phyloP scores from a whole-genome alignment of 2,329 filamentous ascomycete species.

The Clarireedia sp. region DNA sequence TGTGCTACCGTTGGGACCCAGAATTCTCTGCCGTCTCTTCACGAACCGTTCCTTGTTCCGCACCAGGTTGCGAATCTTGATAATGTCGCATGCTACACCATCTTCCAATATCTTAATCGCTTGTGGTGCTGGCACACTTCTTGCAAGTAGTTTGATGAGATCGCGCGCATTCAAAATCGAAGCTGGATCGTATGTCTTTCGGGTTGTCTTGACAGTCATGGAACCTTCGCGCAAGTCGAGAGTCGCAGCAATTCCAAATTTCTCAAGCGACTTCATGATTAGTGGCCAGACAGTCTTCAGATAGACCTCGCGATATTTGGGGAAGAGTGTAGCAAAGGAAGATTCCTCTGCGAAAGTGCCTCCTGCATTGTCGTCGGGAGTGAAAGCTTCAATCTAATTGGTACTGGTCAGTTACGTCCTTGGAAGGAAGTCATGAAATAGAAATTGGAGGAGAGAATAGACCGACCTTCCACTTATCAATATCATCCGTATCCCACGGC shows the following conservation, averaged over 20 bases:
- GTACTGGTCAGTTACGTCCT: not conserved
- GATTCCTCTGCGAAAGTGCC: conserved; percentile 91
- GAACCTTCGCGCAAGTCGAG: conserved; percentile 91
- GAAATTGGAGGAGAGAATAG: not conserved
- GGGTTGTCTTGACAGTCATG: conserved; percentile 94
- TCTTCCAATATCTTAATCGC: conserved; percentile 93
- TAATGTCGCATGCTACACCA: conserved; percentile 83
- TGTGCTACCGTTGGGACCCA: conserved; percentile 85
- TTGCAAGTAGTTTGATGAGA: conserved; percentile 83
- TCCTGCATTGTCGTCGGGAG: conserved; percentile 71
- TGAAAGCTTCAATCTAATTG: conserved; percentile 68
- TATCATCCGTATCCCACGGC: conserved; percentile 92
- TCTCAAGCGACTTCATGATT: conserved; percentile 79
- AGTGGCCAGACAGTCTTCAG: conserved; percentile 89
- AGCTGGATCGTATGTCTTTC: conserved; percentile 85
- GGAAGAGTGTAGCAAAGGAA: conserved; percentile 79
- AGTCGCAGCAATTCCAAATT: conserved; percentile 80
- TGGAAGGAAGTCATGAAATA: not conserved
- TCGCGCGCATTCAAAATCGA: conserved; percentile 90
- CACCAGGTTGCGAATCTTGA: conserved; percentile 88
- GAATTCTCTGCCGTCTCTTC: conserved; percentile 84
- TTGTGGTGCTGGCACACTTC: conserved; percentile 87
- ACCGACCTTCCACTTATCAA: conserved; percentile 85
- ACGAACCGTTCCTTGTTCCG: conserved; percentile 93
- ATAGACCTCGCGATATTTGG: conserved; percentile 94